These are phyloP conservation scores for Backusella tarrabulga DNA, from an alignment of 192 early-diverging fungal genomes.

Conservation along the genomic window DNA sequence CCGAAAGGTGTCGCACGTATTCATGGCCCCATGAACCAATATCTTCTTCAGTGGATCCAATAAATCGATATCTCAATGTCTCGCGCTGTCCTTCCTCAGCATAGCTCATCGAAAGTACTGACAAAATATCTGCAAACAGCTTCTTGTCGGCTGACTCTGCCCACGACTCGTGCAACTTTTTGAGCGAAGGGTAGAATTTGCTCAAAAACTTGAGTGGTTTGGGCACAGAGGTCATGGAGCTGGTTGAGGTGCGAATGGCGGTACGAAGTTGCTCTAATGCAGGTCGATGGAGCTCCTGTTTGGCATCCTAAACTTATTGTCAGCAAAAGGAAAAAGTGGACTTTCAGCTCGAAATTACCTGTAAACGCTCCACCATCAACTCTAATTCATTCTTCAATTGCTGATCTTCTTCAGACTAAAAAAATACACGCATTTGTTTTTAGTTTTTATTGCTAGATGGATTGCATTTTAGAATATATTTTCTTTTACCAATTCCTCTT, in stretches of 20 bases:
- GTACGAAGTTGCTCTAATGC: slow-evolving; percentile 87
- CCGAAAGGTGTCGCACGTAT: slow-evolving; percentile 93
- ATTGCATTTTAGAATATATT: not conserved
- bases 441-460: not conserved
- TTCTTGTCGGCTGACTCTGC: slow-evolving; percentile 68
- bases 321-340: too few species aligned
- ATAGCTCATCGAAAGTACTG: slow-evolving; percentile 96
- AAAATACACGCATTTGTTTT: not conserved
- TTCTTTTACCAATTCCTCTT: slow-evolving; percentile 43
- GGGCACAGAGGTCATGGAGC: slow-evolving; percentile 99
- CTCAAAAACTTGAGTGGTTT: slow-evolving; percentile 97
- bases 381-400: slow-evolving; percentile 92
- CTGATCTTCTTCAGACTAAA: slow-evolving; percentile 95
- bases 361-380: slow-evolving; percentile 89
- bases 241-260: slow-evolving; percentile 89
- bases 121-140: slow-evolving; percentile 92
- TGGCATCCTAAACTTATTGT: slow-evolving; percentile 51
- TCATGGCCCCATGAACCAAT: slow-evolving; percentile 98
- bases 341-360: slow-evolving; percentile 49
- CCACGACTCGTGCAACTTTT: slow-evolving; percentile 75
- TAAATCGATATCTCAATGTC: slow-evolving; percentile 81
- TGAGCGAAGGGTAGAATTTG: slow-evolving; percentile 75
- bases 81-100: slow-evolving; percentile 83
- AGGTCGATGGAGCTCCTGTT: slow-evolving; percentile 75
- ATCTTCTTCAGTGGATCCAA: slow-evolving; percentile 73